Percentiles rank a stretch among this genome's conserved stretches.
These are phyloP conservation scores for Apiotrichum montevideense DNA, from an alignment of 1,284 basidiomycete species.

Conservation along the genomic window DNA sequence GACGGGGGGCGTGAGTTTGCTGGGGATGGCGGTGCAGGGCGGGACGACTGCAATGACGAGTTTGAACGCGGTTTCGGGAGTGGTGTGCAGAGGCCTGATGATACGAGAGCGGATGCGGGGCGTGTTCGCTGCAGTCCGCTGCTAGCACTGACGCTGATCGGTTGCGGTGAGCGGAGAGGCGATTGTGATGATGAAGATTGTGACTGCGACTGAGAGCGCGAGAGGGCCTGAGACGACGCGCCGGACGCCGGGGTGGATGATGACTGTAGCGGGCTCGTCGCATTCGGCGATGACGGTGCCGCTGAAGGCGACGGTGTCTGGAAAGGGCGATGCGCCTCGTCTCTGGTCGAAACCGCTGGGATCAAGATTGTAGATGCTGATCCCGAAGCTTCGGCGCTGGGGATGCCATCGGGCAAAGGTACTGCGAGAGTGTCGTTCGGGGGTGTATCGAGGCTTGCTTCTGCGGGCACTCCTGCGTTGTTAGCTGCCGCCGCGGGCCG, in stretches of 20 bases:
- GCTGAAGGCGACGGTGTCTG: too few relatives aligned
- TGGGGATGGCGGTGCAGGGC: conserved; percentile 39
- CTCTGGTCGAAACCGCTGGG: too few relatives aligned
- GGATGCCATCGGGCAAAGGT: too few relatives aligned
- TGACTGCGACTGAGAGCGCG: neutral
- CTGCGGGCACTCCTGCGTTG: neutral
- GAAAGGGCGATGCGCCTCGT: too few relatives aligned
- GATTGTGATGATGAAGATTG: neutral
- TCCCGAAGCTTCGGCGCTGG: too few relatives aligned
- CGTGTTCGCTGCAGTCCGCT: neutral
- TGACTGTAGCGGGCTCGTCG: neutral
- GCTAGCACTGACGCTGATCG: neutral
- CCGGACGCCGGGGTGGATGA: too few relatives aligned
- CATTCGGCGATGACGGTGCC: too few relatives aligned
- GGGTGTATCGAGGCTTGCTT: neutral
- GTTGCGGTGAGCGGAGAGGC: neutral
- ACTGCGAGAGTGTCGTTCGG: neutral
- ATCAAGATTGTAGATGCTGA: too few relatives aligned
- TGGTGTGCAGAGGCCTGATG: neutral
- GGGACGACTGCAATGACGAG: conserved; percentile 23
- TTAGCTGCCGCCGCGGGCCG: neutral
- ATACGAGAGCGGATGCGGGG: neutral
- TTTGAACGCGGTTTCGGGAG: conserved; percentile 22
- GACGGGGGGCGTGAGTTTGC: conserved; percentile 30
- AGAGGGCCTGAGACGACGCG: too few relatives aligned